These are phyloP conservation scores for Neurospora pannonica DNA, from an alignment of 495 filamentous ascomycete genomes.

Conservation along the genomic window DNA sequence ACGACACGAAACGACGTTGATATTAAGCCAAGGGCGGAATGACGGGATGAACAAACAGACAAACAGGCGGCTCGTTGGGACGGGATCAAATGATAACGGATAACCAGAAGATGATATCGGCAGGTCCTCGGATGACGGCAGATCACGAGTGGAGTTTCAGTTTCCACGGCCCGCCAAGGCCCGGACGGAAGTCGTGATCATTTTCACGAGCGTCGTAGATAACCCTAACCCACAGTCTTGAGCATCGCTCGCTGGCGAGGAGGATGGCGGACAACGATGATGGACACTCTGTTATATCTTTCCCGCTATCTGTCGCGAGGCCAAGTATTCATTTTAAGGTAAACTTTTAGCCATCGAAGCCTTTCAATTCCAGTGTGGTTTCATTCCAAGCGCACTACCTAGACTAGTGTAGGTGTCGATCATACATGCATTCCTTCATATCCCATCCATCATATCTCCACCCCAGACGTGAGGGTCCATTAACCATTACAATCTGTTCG, in stretches of 20 bases:
- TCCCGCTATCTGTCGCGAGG: no score
- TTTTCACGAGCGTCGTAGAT: fast-evolving
- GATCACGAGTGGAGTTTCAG: background rate
- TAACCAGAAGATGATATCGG: background rate
- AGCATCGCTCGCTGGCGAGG: no score
- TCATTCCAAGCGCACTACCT: background rate
- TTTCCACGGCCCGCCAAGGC: background rate
- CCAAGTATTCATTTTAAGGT: no score
- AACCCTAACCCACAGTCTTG: background rate
- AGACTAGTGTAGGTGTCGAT: background rate
- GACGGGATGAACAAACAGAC: background rate
- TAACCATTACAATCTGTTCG: background rate
- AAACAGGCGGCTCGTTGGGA: background rate
- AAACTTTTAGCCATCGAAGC: no score
- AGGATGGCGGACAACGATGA: no score
- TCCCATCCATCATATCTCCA: background rate
- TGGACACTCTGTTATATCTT: background rate
- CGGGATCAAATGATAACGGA: background rate
- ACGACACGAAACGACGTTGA: background rate
- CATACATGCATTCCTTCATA: background rate
- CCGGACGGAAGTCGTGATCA: background rate
- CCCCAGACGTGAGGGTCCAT: background rate
- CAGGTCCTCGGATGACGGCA: background rate
- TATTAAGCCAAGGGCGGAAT: background rate
- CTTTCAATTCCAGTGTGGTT: background rate